A percentile compares a stretch with the other conserved stretches of the same genome.
phyloP scores from a whole-genome alignment of 768 basidiomycete species.

The Leccinum arenicola region DNA sequence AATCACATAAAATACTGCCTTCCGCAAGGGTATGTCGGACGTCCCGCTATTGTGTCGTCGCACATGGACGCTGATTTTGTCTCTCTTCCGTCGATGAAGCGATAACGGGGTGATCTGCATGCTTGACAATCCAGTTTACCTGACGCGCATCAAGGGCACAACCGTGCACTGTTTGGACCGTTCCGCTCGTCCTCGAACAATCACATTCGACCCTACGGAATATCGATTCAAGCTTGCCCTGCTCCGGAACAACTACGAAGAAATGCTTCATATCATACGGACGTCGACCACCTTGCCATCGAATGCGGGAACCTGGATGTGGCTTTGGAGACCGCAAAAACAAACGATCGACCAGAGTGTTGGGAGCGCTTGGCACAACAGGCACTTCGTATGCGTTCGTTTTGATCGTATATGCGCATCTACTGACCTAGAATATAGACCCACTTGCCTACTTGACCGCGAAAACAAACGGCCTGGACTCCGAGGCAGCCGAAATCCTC shows the following conservation, averaged over 20 bases:
- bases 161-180: conserved; percentile 95
- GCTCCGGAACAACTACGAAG: conserved; percentile 92
- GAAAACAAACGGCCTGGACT: conserved; percentile 90
- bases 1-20: conserved; percentile 99
- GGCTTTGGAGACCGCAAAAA: conserved; percentile 88
- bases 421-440: conserved; percentile 46
- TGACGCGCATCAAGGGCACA: conserved; percentile 96
- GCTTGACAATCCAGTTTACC: conserved; percentile 96
- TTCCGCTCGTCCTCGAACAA: conserved; percentile 89
- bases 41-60: not conserved
- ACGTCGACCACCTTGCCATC: conserved; percentile 93
- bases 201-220: conserved; percentile 98
- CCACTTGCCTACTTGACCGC: conserved; percentile 98
- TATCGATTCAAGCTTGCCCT: conserved; percentile 98
- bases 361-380: conserved; percentile 95
- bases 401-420: conserved; percentile 1
- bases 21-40: conserved; percentile 78
- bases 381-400: conserved; percentile 71
- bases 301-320: conserved; percentile 98
- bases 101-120: conserved; percentile 99
- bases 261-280: conserved; percentile 95
- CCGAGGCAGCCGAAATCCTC: conserved; percentile 85
- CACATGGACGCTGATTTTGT: conserved; percentile 2
- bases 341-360: conserved; percentile 85
- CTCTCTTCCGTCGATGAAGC: conserved; percentile 36